Percentiles rank a stretch among this genome's conserved stretches.
Conservation (phyloP, 352 stramenopile genomes). For the Phytophthora pisi region DNA sequence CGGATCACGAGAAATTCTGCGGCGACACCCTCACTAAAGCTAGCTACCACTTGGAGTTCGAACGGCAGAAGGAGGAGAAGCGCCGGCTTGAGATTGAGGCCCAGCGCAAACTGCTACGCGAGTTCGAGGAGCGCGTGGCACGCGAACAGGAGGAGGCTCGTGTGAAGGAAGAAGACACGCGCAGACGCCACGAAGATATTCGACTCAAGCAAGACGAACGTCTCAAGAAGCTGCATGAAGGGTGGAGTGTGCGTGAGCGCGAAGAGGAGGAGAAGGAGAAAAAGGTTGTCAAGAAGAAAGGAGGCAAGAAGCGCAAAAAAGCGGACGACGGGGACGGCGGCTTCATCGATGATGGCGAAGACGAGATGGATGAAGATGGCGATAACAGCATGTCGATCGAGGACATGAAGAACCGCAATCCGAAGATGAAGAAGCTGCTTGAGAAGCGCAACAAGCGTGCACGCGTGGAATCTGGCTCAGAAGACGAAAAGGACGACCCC, state of each 20-base stretch:
- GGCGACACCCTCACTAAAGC: conserved; percentile 86
- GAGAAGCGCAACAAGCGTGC: conserved; percentile 86
- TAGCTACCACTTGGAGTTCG: conserved; percentile 90
- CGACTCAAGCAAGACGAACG: conserved; percentile 85
- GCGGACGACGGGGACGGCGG: conserved; percentile 67
- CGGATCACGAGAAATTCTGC: conserved; percentile 89
- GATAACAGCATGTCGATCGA: conserved; percentile 81
- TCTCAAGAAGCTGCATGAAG: conserved; percentile 79
- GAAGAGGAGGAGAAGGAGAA: conserved; percentile 85
- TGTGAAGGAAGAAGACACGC: conserved; percentile 62
- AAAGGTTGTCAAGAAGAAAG: conserved; percentile 73
- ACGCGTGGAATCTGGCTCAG: conserved; percentile 50
- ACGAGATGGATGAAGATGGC: conserved; percentile 65
- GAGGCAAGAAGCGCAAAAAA: conserved; percentile 83
- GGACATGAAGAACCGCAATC: conserved; percentile 91
- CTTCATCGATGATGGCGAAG: conserved; percentile 69
- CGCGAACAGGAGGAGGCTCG: conserved; percentile 62
- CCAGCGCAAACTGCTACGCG: conserved; percentile 77
- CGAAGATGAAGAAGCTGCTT: conserved; percentile 85
- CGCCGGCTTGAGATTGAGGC: conserved; percentile 81
- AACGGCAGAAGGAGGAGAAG: conserved; percentile 88
- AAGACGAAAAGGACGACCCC: conserved; percentile 69
- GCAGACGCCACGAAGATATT: conserved; percentile 70
- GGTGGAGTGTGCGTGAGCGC: conserved; percentile 81
- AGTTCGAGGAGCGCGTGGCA: conserved; percentile 82